These are phyloP conservation scores for Sergeia podlipaevii DNA, from an alignment of 208 protist genomes.

Conservation along the genomic window DNA sequence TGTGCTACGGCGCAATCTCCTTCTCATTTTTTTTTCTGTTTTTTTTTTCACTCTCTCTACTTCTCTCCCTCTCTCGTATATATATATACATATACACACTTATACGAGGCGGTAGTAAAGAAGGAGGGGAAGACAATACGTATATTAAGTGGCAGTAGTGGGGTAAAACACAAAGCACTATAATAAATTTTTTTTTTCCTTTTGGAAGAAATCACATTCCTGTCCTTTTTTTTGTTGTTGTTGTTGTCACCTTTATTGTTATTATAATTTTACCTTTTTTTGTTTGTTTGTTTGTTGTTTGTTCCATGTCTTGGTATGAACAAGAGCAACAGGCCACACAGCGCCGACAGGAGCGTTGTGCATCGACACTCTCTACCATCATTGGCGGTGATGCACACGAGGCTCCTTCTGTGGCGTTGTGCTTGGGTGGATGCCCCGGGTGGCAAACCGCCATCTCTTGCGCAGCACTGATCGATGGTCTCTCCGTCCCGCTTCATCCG, in stretches of 20 bases:
- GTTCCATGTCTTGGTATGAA: neutral
- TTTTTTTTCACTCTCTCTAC: too few species aligned
- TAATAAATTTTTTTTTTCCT: slow-evolving; percentile 12
- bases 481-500: slow-evolving; percentile 10
- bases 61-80: too few species aligned
- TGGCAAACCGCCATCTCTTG: slow-evolving; percentile 14
- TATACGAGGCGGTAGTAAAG: too few species aligned
- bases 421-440: slow-evolving; percentile 8
- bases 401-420: slow-evolving; percentile 11
- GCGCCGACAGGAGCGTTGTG: slow-evolving; percentile 14
- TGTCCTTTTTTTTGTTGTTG: slow-evolving; percentile 1
- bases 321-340: neutral
- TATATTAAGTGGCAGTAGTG: too few species aligned
- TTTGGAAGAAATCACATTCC: neutral
- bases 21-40: too few species aligned
- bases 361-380: slow-evolving; percentile 1
- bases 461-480: slow-evolving; percentile 15
- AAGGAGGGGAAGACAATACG: too few species aligned
- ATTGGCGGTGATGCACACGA: slow-evolving; percentile 4
- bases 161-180: too few species aligned
- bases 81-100: too few species aligned
- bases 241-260: too few species aligned
- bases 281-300: slow-evolving; percentile 7
- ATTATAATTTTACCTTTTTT: too few species aligned
- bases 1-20: too few species aligned